Evolutionary conservation across 2,329 filamentous ascomycete genomes (phyloP), one percentile per base, ranked within the genome.

Genomic region (Plenodomus biglobosus): DNA sequence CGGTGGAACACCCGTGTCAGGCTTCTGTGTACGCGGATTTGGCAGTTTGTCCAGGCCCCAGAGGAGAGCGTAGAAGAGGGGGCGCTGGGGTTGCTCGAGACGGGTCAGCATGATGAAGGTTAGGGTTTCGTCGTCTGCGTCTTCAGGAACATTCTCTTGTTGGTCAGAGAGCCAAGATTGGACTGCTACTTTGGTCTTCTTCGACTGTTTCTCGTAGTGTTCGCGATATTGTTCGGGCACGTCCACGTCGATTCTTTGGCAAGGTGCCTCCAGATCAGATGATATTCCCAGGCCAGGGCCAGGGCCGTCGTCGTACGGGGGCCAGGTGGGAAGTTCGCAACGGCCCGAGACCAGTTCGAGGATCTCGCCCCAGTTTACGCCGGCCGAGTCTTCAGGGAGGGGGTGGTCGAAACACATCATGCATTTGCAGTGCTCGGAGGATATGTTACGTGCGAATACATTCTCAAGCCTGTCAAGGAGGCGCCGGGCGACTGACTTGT

Each of bases 311-410:
- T 84, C 85, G 64, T 96, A 94, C 0, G 92, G 90, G 18, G 92
- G 92, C 92, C 92, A 96, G 15, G 80, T 75, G 0, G 92, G 92
- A 42, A 96, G 79, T 59, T 95, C 90, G 50, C 90, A 84, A 45
- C 92, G 85, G 16, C 92, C 92, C 55, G 90, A 94, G 11, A 96
- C 91, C 67, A 92, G 85, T 72, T 99, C 94, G 19, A 99, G 75
- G 11, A 97, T 91, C 68, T 97, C 92, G 8, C 94, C 92, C 92
- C 92, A 99, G 53, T 90, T 94, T 22, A 96, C 79, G 2, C 91
- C 92, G 53, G 80, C 73, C 40, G 73, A 63, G 15, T 86, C 81
- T 20, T 62, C 53, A 7, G 56, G 53, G 2, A 64, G 44, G 1
- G 73, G 71, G 7, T 67, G 69, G 11, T 74, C 77, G 39, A 86